Evolutionary conservation across 176 grass and related monocot genomes (phyloP).

Genomic region (Luzula sylvatica): DNA sequence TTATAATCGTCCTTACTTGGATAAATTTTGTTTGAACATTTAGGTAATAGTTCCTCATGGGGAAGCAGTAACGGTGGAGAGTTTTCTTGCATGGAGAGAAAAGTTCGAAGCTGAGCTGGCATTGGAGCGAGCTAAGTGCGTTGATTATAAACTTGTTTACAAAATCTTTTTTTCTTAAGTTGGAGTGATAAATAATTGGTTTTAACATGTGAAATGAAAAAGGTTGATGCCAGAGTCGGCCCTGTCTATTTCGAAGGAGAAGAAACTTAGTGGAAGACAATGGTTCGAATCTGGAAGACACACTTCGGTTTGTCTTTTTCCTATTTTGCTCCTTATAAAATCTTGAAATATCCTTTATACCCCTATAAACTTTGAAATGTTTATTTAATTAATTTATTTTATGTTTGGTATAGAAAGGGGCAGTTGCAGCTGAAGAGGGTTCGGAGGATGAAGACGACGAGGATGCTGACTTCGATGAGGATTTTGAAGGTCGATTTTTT

Average conservation of each 20-base stretch:
- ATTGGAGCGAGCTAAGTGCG: constrained; percentile 82
- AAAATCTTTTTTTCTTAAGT: neutral
- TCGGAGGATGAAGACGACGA: constrained; percentile 84
- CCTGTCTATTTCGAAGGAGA: constrained; percentile 80
- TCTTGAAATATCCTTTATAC: constrained; percentile 5
- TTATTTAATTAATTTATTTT: neutral
- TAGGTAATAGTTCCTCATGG: constrained; percentile 95
- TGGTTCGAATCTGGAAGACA: constrained; percentile 96
- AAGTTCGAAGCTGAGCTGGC: constrained; percentile 95
- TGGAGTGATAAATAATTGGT: constrained; percentile 11
- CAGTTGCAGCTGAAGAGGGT: constrained; percentile 49
- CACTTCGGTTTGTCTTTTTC: constrained; percentile 34
- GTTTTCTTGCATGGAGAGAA: constrained; percentile 95
- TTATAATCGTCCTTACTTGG: neutral
- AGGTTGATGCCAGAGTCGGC: constrained; percentile 98
- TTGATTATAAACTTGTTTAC: constrained; percentile 12
- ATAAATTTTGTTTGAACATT: constrained; percentile 22
- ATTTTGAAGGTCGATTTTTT: constrained; percentile 74
- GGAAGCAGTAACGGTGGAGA: constrained; percentile 84
- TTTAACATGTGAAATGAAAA: constrained; percentile 25
- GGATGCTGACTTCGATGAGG: constrained; percentile 87
- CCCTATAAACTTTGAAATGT: neutral
- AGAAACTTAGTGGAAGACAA: constrained; percentile 72
- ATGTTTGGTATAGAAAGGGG: constrained; percentile 57
- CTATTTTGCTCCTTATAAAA: neutral